Evolutionary conservation across 176 grass and related monocot species (phyloP).

Genomic region (Leersia perrieri): DNA sequence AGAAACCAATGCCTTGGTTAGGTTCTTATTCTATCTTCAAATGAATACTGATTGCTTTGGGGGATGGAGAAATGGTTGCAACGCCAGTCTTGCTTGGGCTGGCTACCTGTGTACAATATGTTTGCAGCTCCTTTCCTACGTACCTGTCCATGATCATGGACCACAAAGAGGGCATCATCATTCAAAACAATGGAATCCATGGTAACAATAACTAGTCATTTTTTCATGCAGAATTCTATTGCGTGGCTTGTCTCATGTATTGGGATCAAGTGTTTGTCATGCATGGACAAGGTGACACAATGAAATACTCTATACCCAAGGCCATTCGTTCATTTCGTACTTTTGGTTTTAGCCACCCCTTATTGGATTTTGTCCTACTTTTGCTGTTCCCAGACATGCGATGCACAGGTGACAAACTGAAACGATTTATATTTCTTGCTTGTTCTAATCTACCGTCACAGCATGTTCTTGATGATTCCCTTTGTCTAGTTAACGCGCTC

Average conservation of each 20-base stretch:
- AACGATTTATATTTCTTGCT: neutral
- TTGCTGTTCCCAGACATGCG: slow-evolving; percentile 13
- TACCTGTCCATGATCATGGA: slow-evolving; percentile 15
- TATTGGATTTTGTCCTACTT: neutral
- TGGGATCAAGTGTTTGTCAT: neutral
- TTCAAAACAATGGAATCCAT: neutral
- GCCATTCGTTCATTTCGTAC: neutral
- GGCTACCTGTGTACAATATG: slow-evolving; percentile 5
- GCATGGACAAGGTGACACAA: neutral
- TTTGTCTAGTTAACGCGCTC: neutral
- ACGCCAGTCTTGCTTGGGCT: slow-evolving; percentile 7
- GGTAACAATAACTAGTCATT: neutral
- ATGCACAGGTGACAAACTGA: slow-evolving; percentile 5
- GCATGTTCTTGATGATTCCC: slow-evolving; percentile 4
- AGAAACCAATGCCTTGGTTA: neutral
- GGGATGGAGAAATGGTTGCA: neutral
- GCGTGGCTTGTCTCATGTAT: slow-evolving; percentile 5
- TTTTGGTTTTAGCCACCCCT: neutral
- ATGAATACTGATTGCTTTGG: neutral
- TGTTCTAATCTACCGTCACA: slow-evolving; percentile 5
- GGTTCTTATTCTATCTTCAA: neutral
- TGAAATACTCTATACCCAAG: neutral
- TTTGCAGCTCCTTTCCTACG: neutral
- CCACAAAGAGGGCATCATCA: slow-evolving; percentile 9
- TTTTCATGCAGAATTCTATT: neutral